Conservation (phyloP, 164 flowering plant species). For the Magnolia officinalis region DNA sequence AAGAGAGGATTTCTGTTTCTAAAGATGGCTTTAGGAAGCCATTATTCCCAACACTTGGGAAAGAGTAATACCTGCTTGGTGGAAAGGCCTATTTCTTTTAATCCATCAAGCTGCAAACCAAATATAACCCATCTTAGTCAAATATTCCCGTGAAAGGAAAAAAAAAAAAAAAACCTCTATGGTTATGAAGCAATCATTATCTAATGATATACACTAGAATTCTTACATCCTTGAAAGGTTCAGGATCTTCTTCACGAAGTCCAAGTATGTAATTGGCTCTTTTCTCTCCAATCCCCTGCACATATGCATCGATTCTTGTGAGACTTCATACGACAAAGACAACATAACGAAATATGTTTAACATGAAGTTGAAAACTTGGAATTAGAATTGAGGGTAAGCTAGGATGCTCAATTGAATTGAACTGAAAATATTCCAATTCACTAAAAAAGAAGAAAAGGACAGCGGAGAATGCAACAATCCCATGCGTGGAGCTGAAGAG, state of each 20-base stretch:
- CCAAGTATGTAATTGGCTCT: constrained; percentile 64
- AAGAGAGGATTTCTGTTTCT: too few relatives aligned
- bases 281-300: constrained; percentile 79
- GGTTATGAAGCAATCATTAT: not conserved
- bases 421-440: too few relatives aligned
- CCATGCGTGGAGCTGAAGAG: too few relatives aligned
- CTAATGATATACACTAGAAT: not conserved
- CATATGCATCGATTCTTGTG: not conserved
- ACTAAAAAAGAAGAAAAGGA: too few relatives aligned
- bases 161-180: not conserved
- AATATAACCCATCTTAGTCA: not conserved
- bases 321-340: not conserved
- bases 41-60: not conserved
- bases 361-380: not conserved
- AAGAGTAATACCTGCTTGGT: constrained; percentile 49
- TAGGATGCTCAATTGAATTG: too few relatives aligned
- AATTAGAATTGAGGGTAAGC: not conserved
- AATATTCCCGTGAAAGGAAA: not conserved
- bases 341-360: not conserved
- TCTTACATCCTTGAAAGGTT: constrained; percentile 63
- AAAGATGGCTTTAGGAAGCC: too few relatives aligned
- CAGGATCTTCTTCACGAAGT: constrained; percentile 60
- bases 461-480: too few relatives aligned
- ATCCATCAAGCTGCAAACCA: constrained; percentile 61
- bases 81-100: constrained; percentile 64